Base-by-base conservation (phyloP, 2,329 filamentous ascomycete genomes). In the Scytalidium lignicola region DNA sequence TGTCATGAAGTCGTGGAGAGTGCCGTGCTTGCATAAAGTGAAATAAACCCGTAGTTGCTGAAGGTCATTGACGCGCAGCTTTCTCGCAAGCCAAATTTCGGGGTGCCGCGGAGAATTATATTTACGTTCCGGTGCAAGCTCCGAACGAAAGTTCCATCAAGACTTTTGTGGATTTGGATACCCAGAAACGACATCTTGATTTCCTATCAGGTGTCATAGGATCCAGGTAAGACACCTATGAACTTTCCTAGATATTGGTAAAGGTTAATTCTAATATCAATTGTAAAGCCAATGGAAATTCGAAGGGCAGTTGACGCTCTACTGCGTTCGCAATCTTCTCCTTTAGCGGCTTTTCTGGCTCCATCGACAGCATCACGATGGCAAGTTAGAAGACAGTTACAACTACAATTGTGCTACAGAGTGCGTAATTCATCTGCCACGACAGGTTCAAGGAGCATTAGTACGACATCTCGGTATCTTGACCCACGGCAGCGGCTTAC, bases 201-300 rank as follows among this genome's bases (percentile, higher is more conserved):
- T 43, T 43, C n/a, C 19, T 18, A 43, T 37, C 32, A 37, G 32
- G 7, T 37, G 32, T n/a, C 32, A 37, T 17, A 13, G 15, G 12
- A 37, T 37, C 32, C 32, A 37, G 32, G 32, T 37, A n/a, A 37
- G 41, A 43, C 5, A 43, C 23, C 23, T 6, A 26, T 26, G 5
- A 26, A 5, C 10, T 26, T 43, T 21, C 3, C 41, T 13, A 43
- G 19, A 18, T 12, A 43, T 10, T 18, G 5, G 7, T 21, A 8
- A 12, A 5, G 10, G 6, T 29, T 44, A 44, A 17, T 46, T 26
- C 55, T 58, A 52, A 57, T 17, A 2, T 21, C 39, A 21, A 17
- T 22, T 23, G 23, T 26, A 41, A 58, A 53, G 21, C 44, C 44
- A 48, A 68, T 68, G 65, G 65, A 67, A 52, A 44, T 67, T 51